Percentiles rank a stretch among this genome's conserved stretches.
These are phyloP conservation scores for Hippophae rhamnoides DNA, from an alignment of 306 rosid species.

Conservation along the genomic window DNA sequence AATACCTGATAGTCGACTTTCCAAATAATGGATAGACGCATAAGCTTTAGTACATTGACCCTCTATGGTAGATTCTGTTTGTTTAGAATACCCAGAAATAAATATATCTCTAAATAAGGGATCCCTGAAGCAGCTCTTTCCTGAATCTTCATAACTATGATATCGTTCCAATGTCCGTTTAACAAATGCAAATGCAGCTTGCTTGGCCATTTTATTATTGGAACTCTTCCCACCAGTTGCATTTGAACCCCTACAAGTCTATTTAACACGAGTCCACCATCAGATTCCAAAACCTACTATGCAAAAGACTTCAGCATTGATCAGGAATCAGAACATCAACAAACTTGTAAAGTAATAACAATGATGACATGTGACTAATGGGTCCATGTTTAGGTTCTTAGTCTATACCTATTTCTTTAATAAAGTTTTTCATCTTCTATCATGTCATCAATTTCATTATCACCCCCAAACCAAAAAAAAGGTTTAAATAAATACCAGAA, in stretches of 20 bases:
- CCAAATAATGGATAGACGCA: constrained; percentile 48
- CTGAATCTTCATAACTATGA: constrained; percentile 72
- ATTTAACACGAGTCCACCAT: constrained; percentile 20
- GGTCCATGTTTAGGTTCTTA: no score
- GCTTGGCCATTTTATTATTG: constrained; percentile 81
- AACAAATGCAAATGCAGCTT: constrained; percentile 67
- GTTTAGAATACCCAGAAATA: constrained; percentile 47
- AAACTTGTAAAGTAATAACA: not conserved
- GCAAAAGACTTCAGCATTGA: constrained; percentile 13
- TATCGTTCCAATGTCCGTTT: constrained; percentile 76
- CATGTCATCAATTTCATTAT: no score
- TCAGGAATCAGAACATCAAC: not conserved
- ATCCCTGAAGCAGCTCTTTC: constrained; percentile 85
- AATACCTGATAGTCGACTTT: constrained; percentile 54
- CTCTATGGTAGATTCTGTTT: constrained; percentile 37
- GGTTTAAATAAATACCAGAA: no score
- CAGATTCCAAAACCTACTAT: constrained; percentile 23
- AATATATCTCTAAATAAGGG: constrained; percentile 59
- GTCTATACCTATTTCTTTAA: no score
- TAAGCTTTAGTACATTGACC: constrained; percentile 59
- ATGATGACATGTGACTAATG: not conserved
- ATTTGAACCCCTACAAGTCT: constrained; percentile 75
- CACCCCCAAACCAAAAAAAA: no score
- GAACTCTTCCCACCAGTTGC: constrained; percentile 77
- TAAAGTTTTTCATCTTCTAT: no score